Evolutionary conservation across 345 rosid genomes (phyloP).

Genomic region (Limnanthes douglasii): DNA sequence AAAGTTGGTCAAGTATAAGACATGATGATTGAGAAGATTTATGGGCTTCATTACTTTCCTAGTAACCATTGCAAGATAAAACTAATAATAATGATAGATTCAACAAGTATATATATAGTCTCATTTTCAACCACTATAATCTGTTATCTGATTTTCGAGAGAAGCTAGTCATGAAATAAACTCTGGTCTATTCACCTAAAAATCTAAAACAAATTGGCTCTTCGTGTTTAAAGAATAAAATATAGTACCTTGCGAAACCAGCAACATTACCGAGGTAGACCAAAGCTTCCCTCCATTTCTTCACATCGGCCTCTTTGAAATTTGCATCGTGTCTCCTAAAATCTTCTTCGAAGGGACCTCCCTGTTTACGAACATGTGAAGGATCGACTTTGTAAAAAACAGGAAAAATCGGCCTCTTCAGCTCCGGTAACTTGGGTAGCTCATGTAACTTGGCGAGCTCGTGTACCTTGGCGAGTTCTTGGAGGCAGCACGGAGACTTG

Average conservation of each 20-base stretch:
- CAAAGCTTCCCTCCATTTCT: conserved; percentile 11
- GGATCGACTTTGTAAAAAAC: conserved; percentile 11
- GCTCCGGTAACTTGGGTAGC: no score
- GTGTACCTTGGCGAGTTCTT: no score
- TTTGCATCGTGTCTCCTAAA: conserved; percentile 4
- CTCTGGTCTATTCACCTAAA: no score
- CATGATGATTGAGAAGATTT: no score
- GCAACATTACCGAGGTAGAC: conserved; percentile 7
- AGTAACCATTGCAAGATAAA: no score
- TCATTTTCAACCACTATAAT: not conserved
- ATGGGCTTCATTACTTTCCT: no score
- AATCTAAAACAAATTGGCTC: not conserved
- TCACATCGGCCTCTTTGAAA: conserved; percentile 3
- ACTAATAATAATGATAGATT: no score
- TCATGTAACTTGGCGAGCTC: no score
- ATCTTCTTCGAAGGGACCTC: conserved; percentile 5
- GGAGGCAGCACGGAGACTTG: no score
- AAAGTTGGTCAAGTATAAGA: no score
- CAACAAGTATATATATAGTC: not conserved
- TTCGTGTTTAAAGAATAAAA: conserved; percentile 1
- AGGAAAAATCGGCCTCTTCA: conserved; percentile 3
- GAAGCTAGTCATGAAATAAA: no score
- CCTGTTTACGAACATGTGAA: conserved; percentile 9
- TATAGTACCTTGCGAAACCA: conserved; percentile 9
- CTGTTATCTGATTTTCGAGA: not conserved